Evolutionary conservation across 1,284 basidiomycete genomes (phyloP), one percentile per base, ranked within the genome.

Genomic region (Apiotrichum gracile): DNA sequence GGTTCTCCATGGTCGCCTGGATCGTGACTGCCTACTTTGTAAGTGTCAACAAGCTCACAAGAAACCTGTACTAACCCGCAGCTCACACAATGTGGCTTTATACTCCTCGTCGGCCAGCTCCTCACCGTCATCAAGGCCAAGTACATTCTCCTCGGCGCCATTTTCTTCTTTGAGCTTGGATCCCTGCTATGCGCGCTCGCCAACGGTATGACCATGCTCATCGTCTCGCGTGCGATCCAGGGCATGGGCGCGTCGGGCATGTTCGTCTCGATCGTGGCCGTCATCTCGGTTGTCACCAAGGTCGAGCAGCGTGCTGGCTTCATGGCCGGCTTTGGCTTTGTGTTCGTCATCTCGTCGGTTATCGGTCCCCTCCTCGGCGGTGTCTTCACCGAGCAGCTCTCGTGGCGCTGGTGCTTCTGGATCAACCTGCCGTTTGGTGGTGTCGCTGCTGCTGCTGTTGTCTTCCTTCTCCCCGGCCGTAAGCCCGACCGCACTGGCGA

Each of bases 131-230:
- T 76, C 52, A 74, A 75, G 27, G 73, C 76, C 44, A 79, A 79
- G 63, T 75, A 66, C 58, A 67, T 79, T 27, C 78, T 78, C 55
- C 68, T 80, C 31, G 60, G 61, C 19, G 71, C 78, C 38, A 74
- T 82, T 49, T 60, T 76, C 55, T 68, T 74, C 50, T 79, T 79
- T 54, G 77, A 78, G 52, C 51, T 76, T 29, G 80, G 81, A 13
- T 77, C 74, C 10, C 68, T 80, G 27, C 62, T 82, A 22, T 82
- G 80, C 54, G 81, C 75, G n/a, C 76, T 79, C 14, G 72, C 80
- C 0, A 74, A 65, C 26, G 55, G 51, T 29, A 69, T 73, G 59
- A 51, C 61, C 29, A 62, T 77, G 34, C 62, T 82, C 43, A 81
- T 82, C 58, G 73, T 80, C 42, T 78, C 78, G 1, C 72, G 81